phyloP scores from a whole-genome alignment of 1,284 basidiomycete genomes.

The Boletellus sp. region DNA sequence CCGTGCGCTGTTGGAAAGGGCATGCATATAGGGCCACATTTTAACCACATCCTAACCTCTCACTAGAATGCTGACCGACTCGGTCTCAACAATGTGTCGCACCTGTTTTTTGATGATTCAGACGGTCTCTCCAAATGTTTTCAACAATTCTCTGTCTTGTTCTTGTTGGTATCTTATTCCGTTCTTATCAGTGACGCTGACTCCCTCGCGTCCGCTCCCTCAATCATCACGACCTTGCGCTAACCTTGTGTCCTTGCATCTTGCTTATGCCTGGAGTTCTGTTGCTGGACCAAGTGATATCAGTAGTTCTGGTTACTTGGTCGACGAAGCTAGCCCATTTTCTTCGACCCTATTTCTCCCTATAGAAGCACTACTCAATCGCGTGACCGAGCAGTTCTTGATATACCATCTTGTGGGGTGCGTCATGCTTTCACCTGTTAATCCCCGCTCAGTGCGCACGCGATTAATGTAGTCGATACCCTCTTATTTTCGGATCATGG shows the following conservation, averaged over 20 bases:
- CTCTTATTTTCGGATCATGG: conserved; percentile 68
- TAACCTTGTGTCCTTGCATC: conserved; percentile 46
- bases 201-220: conserved; percentile 40
- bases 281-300: conserved; percentile 8
- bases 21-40: conserved; percentile 27
- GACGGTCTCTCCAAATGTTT: conserved; percentile 44
- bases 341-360: conserved; percentile 48
- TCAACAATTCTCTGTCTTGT: conserved; percentile 4
- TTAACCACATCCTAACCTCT: conserved; percentile 13
- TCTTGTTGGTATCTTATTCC: conserved; percentile 9
- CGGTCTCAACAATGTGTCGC: conserved; percentile 53
- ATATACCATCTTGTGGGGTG: conserved; percentile 59
- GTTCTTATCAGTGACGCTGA: conserved; percentile 41
- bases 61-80: conserved; percentile 54
- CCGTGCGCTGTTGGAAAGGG: conserved; percentile 48
- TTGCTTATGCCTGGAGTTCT: conserved; percentile 51
- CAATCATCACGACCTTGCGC: conserved; percentile 34
- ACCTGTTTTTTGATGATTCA: conserved; percentile 42
- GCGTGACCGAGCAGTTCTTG: conserved; percentile 51
- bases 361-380: conserved; percentile 47
- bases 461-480: conserved; percentile 55
- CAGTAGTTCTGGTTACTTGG: conserved; percentile 6
- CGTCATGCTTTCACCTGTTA: conserved; percentile 17
- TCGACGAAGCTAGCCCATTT: conserved; percentile 40
- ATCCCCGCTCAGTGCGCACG: conserved; percentile 13